These are phyloP conservation scores for Hortiboletus flavorubellus DNA, from an alignment of 768 basidiomycete genomes.

Conservation along the genomic window DNA sequence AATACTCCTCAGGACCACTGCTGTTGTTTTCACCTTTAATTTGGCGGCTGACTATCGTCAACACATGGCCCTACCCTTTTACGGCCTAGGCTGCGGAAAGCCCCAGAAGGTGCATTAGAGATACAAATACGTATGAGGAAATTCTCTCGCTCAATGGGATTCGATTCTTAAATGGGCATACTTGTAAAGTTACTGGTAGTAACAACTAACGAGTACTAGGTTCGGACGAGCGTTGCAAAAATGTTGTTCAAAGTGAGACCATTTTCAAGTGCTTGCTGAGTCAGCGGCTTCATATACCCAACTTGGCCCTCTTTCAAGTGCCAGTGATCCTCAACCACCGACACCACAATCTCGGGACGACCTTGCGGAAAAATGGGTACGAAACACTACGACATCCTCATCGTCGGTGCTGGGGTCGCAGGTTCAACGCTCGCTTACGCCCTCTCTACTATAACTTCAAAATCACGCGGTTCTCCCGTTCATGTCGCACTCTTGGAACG, in stretches of 20 bases:
- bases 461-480: conserved; percentile 50
- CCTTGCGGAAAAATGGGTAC: conserved; percentile 4
- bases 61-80: not conserved
- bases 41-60: too few species aligned
- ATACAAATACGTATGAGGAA: not conserved
- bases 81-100: not conserved
- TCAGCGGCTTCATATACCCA: conserved; percentile 8
- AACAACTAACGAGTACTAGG: too few species aligned
- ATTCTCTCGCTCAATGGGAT: too few species aligned
- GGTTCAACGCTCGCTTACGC: conserved; percentile 86
- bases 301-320: not conserved
- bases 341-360: not conserved
- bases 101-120: not conserved
- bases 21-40: too few species aligned
- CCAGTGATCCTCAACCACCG: not conserved
- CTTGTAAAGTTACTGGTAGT: not conserved
- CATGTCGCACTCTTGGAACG: conserved; percentile 86
- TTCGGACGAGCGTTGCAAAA: not conserved
- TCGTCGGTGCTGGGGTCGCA: conserved; percentile 91
- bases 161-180: not conserved
- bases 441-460: conserved; percentile 54
- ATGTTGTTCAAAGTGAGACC: not conserved
- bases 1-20: too few species aligned
- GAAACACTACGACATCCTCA: conserved; percentile 66
- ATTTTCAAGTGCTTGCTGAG: conserved; percentile 12